Conservation (phyloP, 164 flowering plant species). For the Annona cherimola region DNA sequence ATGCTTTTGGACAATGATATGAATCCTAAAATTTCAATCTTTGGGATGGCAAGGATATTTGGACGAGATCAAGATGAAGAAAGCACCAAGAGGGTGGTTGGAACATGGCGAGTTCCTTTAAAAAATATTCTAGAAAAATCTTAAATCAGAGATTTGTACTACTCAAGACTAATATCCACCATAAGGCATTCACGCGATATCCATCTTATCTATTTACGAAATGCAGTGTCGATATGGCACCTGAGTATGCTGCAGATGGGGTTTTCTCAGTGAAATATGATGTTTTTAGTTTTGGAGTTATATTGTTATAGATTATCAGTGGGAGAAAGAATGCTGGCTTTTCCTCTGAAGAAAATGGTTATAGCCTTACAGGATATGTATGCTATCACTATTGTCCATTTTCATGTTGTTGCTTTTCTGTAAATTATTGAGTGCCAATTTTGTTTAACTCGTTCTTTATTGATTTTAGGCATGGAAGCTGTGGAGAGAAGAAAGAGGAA, state of each 20-base stretch:
- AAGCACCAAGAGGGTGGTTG: constrained; percentile 26
- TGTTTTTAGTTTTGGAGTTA: constrained; percentile 51
- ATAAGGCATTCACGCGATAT: neutral
- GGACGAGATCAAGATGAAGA: constrained; percentile 23
- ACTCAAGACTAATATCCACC: neutral
- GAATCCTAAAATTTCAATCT: constrained; percentile 47
- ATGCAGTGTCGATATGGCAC: constrained; percentile 53
- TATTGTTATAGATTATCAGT: constrained; percentile 40
- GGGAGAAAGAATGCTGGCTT: constrained; percentile 28
- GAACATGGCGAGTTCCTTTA: constrained; percentile 36
- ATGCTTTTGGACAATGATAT: constrained; percentile 30
- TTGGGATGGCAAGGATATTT: constrained; percentile 40
- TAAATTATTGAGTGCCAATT: neutral
- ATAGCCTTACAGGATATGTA: neutral
- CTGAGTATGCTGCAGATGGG: constrained; percentile 49
- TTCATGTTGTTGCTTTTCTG: constrained; percentile 7
- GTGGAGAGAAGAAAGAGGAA: constrained; percentile 8
- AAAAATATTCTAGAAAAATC: neutral
- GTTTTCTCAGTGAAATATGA: constrained; percentile 44
- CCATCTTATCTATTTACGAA: neutral
- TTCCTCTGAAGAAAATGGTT: neutral
- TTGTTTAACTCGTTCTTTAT: neutral
- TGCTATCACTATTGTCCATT: neutral
- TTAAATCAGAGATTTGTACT: neutral
- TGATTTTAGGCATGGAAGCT: constrained; percentile 13